These are phyloP conservation scores for Zoysia japonica DNA, from an alignment of 176 grass and related monocot species.

Conservation along the genomic window DNA sequence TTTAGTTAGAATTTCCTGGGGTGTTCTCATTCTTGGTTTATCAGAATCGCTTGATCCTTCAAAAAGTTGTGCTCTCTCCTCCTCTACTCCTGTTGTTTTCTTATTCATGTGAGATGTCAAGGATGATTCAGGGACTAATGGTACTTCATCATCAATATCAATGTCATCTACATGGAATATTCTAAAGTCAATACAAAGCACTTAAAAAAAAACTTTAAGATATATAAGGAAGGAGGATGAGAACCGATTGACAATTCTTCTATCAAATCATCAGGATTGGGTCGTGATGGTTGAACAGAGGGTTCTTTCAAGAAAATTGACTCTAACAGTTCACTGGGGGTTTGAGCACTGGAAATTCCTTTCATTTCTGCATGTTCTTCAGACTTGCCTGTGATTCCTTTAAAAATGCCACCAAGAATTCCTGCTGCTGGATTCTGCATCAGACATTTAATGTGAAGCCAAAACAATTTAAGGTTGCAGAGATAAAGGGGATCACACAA, in stretches of 20 bases:
- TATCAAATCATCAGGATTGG: constrained; percentile 39
- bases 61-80: constrained; percentile 77
- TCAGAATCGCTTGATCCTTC: constrained; percentile 69
- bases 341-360: constrained; percentile 40
- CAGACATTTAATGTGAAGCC: constrained; percentile 31
- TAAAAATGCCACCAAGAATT: constrained; percentile 79
- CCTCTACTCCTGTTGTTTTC: constrained; percentile 61
- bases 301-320: constrained; percentile 66
- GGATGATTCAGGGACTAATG: constrained; percentile 47
- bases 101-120: constrained; percentile 50
- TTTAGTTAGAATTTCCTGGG: constrained; percentile 94
- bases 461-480: constrained; percentile 4
- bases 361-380: constrained; percentile 53
- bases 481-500: constrained; percentile 27
- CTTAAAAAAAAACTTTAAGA: constrained; percentile 31
- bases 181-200: constrained; percentile 31
- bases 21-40: constrained; percentile 82
- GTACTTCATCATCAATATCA: constrained; percentile 72
- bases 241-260: constrained; percentile 84
- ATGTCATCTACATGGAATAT: constrained; percentile 80
- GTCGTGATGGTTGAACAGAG: constrained; percentile 47
- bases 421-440: constrained; percentile 60
- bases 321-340: constrained; percentile 55
- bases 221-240: constrained; percentile 45
- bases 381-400: constrained; percentile 77